Percentiles rank a stretch among this genome's conserved stretches.
phyloP scores from a whole-genome alignment of 169 alveolate species.

The Theileria parva region DNA sequence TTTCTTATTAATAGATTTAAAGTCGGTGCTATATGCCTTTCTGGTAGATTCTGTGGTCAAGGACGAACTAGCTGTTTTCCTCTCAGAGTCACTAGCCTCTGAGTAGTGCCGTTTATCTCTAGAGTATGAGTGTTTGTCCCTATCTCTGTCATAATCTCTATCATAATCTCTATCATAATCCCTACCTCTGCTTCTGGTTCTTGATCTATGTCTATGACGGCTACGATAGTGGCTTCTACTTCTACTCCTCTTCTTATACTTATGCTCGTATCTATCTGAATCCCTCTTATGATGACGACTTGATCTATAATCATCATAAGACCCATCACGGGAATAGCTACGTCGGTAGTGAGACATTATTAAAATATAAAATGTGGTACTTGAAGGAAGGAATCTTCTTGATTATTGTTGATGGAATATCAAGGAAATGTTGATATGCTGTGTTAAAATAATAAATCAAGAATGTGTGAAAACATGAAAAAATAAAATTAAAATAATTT shows the following conservation, averaged over 20 bases:
- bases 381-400: background rate
- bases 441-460: background rate
- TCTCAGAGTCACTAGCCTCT: conserved; percentile 11
- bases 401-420: background rate
- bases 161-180: background rate
- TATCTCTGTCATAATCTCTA: background rate
- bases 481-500: background rate
- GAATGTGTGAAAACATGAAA: background rate
- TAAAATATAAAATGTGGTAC: background rate
- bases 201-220: background rate
- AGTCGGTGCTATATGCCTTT: background rate
- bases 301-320: conserved; percentile 10
- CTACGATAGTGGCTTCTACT: conserved; percentile 9
- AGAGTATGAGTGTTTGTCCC: background rate
- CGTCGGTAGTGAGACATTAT: conserved; percentile 1
- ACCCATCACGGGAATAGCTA: conserved; percentile 2
- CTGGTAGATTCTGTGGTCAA: background rate
- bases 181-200: conserved; percentile 21
- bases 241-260: background rate
- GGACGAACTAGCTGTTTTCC: background rate
- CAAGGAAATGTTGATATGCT: background rate
- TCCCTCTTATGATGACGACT: background rate
- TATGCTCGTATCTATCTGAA: background rate
- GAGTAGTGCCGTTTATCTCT: background rate
- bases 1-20: background rate